phyloP scores from a whole-genome alignment of 768 basidiomycete genomes.

The Boletus speciosus region DNA sequence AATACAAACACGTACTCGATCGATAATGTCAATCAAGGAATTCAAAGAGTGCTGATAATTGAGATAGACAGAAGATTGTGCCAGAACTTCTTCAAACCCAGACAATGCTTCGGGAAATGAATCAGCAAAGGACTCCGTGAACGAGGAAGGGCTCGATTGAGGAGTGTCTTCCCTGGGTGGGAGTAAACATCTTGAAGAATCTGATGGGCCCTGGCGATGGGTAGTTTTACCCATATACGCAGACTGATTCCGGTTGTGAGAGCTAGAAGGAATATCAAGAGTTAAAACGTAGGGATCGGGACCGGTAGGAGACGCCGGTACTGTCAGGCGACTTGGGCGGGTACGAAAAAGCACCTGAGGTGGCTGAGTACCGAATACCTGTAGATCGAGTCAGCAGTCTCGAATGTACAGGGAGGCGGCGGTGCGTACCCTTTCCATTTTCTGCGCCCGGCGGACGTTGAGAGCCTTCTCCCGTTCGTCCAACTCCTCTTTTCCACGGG shows the following conservation, averaged over 20 bases:
- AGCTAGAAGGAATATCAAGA: slow-evolving; percentile 17
- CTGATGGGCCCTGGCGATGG: slow-evolving; percentile 57
- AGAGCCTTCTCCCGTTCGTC: slow-evolving; percentile 72
- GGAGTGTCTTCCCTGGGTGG: slow-evolving; percentile 23
- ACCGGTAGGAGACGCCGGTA: slow-evolving; percentile 16
- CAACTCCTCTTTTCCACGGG: slow-evolving; percentile 67
- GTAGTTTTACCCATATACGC: slow-evolving; percentile 47
- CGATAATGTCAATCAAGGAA: slow-evolving; percentile 77
- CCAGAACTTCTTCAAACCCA: slow-evolving; percentile 20
- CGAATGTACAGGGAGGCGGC: background rate
- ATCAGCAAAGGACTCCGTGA: slow-evolving; percentile 17
- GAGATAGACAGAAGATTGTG: slow-evolving; percentile 54
- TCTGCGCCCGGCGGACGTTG: slow-evolving; percentile 74
- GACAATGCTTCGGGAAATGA: slow-evolving; percentile 17
- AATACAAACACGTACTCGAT: slow-evolving; percentile 52
- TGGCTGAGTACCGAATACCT: slow-evolving; percentile 82
- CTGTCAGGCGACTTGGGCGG: slow-evolving; percentile 42
- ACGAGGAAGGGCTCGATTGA: slow-evolving; percentile 20
- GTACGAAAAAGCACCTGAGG: slow-evolving; percentile 79
- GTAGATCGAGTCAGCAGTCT: slow-evolving; percentile 4
- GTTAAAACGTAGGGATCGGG: slow-evolving; percentile 19
- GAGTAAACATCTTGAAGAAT: slow-evolving; percentile 55
- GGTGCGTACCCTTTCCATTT: slow-evolving; percentile 77
- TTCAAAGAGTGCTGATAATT: slow-evolving; percentile 80
- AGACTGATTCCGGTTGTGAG: slow-evolving; percentile 47